Base-by-base conservation (phyloP, 2,329 filamentous ascomycete genomes). In the Westerdykella sp. region DNA sequence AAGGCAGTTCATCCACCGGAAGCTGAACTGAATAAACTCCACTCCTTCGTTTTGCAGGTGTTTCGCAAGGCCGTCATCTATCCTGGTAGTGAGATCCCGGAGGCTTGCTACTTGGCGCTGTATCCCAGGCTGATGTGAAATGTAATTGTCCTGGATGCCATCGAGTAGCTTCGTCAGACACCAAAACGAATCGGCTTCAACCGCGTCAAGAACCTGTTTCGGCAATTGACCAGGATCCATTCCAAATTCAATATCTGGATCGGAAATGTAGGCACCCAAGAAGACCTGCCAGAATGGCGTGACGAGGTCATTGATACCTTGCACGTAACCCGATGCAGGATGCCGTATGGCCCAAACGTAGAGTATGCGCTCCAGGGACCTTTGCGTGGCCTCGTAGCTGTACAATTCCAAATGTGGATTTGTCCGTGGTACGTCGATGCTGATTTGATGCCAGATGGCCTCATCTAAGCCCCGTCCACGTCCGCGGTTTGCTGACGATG, bases 281-380 rank as follows among this genome's bases (percentile, higher is more conserved):
- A 98, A 98, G 2, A 97, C 91, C 68, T 98, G 90, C 85, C 88
- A 98, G 63, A 98, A 97, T 1, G 93, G 93, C 9, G 91, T 95
- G 11, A 96, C 93, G 23, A 98, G 78, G 63, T 98, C 93, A 66
- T 98, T 98, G 69, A 98, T 98, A 30, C 93, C 93, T 70, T 98
- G 93, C 0, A 98, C 93, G 61, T 98, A 98, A 40, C 93, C 93
- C 61, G 89, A 95, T 5, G 94, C 94, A 1, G 93, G 93, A 71
- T 98, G 93, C 40, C 94, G 81, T 55, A 98, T 95, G 2, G 93
- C 93, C 93, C 93, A 98, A 2, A 98, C 80, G 63, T 98, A 98
- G 15, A 98, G 70, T 55, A 98, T 97, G 39, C 91, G 82, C 68
- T 98, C 94, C 12, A 98, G 72, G 1, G 89, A 96, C 42, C 90